Conservation (phyloP, 495 filamentous ascomycete species). For the Aeminium ludgeri region DNA sequence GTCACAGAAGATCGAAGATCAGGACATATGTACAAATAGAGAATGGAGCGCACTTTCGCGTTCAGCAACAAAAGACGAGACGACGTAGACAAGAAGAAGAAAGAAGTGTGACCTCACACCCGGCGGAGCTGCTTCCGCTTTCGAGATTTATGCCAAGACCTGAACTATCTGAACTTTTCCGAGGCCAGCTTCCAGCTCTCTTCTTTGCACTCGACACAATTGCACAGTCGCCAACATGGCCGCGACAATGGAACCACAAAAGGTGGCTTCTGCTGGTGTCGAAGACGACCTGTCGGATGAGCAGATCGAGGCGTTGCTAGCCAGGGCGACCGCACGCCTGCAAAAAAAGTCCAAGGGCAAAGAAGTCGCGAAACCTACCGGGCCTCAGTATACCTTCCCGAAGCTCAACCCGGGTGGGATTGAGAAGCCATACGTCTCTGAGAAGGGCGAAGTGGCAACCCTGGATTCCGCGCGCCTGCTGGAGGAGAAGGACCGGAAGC, state of each 20-base stretch:
- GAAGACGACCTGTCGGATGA: conserved; percentile 41
- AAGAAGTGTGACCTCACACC: no score
- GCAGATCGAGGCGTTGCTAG: conserved; percentile 44
- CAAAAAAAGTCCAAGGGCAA: conserved; percentile 17
- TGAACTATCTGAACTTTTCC: no score
- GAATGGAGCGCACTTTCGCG: no score
- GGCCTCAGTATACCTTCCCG: conserved; percentile 22
- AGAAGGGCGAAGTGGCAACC: conserved; percentile 28
- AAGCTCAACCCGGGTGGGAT: conserved; percentile 27
- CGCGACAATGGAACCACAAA: background rate
- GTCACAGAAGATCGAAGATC: no score
- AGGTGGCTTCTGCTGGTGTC: background rate
- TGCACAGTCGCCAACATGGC: background rate
- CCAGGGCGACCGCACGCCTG: conserved; percentile 45
- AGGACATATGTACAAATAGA: no score
- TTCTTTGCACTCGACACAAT: background rate
- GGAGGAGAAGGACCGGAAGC: conserved; percentile 26
- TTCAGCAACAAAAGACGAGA: no score
- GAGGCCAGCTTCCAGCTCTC: background rate
- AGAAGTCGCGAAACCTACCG: background rate
- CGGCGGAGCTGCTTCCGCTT: no score
- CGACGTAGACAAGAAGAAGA: no score
- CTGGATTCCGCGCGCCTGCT: conserved; percentile 33
- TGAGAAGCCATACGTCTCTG: conserved; percentile 32
- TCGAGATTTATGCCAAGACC: no score